A percentile compares a stretch with the other conserved stretches of the same genome.
These are phyloP conservation scores for Microstegium vimineum DNA, from an alignment of 176 grass and related monocot genomes.

Conservation along the genomic window DNA sequence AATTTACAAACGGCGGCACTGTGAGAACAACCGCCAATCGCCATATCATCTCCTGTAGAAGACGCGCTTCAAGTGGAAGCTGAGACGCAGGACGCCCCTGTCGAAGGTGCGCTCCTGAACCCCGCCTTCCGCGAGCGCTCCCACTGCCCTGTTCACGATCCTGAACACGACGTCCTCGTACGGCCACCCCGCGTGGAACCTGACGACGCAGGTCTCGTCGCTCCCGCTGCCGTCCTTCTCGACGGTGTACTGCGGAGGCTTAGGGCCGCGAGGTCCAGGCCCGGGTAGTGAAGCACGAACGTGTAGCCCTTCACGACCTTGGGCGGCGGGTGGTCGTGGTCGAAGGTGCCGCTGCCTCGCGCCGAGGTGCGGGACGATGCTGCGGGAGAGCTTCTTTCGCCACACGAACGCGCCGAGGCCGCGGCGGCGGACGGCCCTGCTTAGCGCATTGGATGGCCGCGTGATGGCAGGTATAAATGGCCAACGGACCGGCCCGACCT, in stretches of 20 bases:
- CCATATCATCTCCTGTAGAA: too few relatives aligned
- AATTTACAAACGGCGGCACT: too few relatives aligned
- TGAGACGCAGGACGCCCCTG: too few relatives aligned
- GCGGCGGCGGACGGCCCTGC: constrained; percentile 22
- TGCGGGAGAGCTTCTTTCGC: constrained; percentile 32
- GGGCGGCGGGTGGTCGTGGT: constrained; percentile 27
- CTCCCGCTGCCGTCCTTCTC: constrained; percentile 19
- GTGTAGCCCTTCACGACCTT: constrained; percentile 38
- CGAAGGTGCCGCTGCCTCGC: neutral
- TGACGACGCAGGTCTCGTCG: constrained; percentile 37
- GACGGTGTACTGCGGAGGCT: constrained; percentile 27
- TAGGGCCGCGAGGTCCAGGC: too few relatives aligned
- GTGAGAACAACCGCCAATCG: too few relatives aligned
- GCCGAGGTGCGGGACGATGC: constrained; percentile 23
- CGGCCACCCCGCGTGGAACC: constrained; percentile 30
- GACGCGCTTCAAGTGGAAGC: too few relatives aligned
- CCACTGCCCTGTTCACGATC: constrained; percentile 46
- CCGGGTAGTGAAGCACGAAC: constrained; percentile 45
- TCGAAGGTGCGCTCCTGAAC: too few relatives aligned
- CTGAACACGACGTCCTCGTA: constrained; percentile 47
- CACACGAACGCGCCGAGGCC: constrained; percentile 41
- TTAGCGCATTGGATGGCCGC: neutral
- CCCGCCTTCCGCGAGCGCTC: constrained; percentile 33
- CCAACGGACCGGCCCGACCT: too few relatives aligned
- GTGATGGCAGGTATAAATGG: too few relatives aligned